Conservation (phyloP, 2,329 filamentous ascomycete species). For the Aspergillus puulaauensis region DNA sequence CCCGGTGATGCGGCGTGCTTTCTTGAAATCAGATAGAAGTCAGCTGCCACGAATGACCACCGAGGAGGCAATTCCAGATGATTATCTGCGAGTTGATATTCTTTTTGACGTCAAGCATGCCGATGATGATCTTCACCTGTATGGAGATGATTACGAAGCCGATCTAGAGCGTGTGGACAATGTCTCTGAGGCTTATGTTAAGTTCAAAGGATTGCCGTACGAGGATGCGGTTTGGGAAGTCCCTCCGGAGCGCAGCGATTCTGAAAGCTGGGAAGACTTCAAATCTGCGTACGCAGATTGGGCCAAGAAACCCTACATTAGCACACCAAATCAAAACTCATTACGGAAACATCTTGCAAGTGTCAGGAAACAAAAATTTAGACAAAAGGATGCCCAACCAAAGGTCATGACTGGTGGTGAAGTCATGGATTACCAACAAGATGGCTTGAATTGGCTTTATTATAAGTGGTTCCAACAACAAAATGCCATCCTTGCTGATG, state of each 20-base stretch:
- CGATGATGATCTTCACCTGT: conserved; percentile 42
- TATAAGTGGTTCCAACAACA: conserved; percentile 80
- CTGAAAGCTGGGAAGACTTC: conserved; percentile 74
- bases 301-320: conserved; percentile 74
- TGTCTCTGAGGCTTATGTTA: conserved; percentile 74
- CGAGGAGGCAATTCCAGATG: conserved; percentile 81
- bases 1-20: conserved; percentile 67
- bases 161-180: conserved; percentile 71
- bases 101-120: conserved; percentile 77
- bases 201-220: conserved; percentile 89
- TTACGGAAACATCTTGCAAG: conserved; percentile 68
- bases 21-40: conserved; percentile 66
- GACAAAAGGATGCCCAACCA: conserved; percentile 71
- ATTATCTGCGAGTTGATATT: conserved; percentile 82
- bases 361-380: conserved; percentile 67
- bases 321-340: conserved; percentile 51
- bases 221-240: conserved; percentile 89
- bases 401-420: conserved; percentile 71
- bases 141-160: conserved; percentile 61
- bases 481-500: conserved; percentile 90
- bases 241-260: conserved; percentile 64
- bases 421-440: conserved; percentile 89
- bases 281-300: conserved; percentile 82
- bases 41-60: conserved; percentile 66
- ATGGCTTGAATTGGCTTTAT: conserved; percentile 93